phyloP scores from a whole-genome alignment of 805 yeast species.

The Starmerella stigmatis region DNA sequence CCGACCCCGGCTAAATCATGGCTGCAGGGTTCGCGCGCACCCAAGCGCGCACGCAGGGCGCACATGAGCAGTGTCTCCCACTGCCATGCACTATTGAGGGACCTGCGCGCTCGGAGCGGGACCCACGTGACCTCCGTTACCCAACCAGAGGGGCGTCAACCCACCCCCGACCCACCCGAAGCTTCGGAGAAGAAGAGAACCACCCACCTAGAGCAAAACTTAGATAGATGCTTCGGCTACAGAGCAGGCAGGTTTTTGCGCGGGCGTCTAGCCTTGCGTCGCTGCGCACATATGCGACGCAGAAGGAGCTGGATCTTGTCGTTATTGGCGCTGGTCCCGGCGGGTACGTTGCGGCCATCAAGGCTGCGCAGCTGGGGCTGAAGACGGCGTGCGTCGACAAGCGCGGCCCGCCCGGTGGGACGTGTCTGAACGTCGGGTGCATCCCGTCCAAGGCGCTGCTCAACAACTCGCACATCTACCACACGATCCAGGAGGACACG shows the following conservation, averaged over 20 bases:
- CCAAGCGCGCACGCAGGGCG: too few relatives aligned
- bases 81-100: too few relatives aligned
- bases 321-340: slow-evolving; percentile 99
- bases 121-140: background rate
- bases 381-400: slow-evolving; percentile 95
- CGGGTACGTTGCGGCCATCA: slow-evolving; percentile 97
- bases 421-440: slow-evolving; percentile 98
- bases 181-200: background rate
- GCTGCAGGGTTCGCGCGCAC: too few relatives aligned
- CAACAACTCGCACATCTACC: slow-evolving; percentile 89
- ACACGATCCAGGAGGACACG: slow-evolving; percentile 77
- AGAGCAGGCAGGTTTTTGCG: slow-evolving; percentile 11
- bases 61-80: too few relatives aligned
- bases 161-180: too few relatives aligned
- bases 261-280: slow-evolving; percentile 9
- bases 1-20: too few relatives aligned
- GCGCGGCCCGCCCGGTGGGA: slow-evolving; percentile 94
- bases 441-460: slow-evolving; percentile 93
- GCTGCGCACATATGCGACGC: slow-evolving; percentile 21
- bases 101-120: too few relatives aligned
- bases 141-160: slow-evolving; percentile 4
- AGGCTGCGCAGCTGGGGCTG: slow-evolving; percentile 91
- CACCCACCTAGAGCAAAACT: background rate
- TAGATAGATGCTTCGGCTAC: slow-evolving; percentile 15
- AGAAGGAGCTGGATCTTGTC: slow-evolving; percentile 71